A percentile compares a stretch with the other conserved stretches of the same genome.
These are phyloP conservation scores for Fusarium nodosum DNA, from an alignment of 2,329 filamentous ascomycete species.

Conservation along the genomic window DNA sequence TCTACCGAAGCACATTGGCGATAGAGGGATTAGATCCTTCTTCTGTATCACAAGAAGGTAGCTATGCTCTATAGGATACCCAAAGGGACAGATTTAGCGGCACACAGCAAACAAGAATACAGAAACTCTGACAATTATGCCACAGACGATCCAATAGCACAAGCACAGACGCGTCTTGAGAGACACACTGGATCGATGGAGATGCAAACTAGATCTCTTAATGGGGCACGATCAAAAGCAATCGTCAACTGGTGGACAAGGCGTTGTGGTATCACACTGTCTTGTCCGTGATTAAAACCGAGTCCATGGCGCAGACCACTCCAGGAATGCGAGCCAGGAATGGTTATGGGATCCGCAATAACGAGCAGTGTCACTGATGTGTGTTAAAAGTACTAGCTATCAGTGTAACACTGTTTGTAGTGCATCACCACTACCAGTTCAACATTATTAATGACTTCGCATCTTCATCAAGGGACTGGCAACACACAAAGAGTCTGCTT, in stretches of 20 bases:
- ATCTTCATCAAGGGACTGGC: not conserved
- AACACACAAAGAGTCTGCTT: not conserved
- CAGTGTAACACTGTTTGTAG: slow-evolving; percentile 27
- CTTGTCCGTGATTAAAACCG: slow-evolving; percentile 13
- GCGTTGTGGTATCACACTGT: not conserved
- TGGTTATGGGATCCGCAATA: not conserved
- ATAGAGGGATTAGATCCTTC: slow-evolving; percentile 14
- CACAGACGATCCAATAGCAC: slow-evolving; percentile 17
- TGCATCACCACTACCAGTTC: slow-evolving; percentile 10
- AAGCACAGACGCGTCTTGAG: slow-evolving; percentile 1
- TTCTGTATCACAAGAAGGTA: slow-evolving; percentile 25
- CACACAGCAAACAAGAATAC: slow-evolving; percentile 4
- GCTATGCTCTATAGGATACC: not conserved
- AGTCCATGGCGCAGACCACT: slow-evolving; percentile 23
- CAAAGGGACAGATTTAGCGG: slow-evolving; percentile 1
- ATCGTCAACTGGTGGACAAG: slow-evolving; percentile 8
- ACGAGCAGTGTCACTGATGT: slow-evolving; percentile 17
- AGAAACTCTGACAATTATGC: slow-evolving; percentile 5
- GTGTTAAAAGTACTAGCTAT: slow-evolving; percentile 8
- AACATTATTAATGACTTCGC: not conserved
- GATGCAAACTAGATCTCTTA: slow-evolving; percentile 12
- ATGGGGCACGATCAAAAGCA: slow-evolving; percentile 20
- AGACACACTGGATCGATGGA: not conserved
- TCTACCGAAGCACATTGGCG: slow-evolving; percentile 36
- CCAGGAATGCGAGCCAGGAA: not conserved